These are phyloP conservation scores for Parsonsia alboflavescens DNA, from an alignment of 257 asterid genomes.

Conservation along the genomic window DNA sequence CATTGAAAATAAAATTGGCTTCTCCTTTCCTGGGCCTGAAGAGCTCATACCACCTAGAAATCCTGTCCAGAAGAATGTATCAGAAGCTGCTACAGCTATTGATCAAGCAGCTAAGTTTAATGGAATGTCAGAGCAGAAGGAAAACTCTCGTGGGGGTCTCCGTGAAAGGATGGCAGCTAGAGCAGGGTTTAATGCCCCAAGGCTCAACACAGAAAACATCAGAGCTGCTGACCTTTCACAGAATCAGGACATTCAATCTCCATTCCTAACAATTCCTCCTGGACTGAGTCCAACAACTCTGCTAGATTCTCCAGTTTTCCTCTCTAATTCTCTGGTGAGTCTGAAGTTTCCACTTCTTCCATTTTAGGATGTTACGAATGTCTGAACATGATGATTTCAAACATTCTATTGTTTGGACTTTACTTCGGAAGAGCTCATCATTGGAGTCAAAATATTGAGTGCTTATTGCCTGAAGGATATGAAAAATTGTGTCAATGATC, in stretches of 20 bases:
- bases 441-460: neutral
- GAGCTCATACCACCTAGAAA: constrained; percentile 9
- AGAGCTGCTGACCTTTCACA: constrained; percentile 43
- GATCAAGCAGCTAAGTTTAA: constrained; percentile 28
- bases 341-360: neutral
- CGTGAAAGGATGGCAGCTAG: constrained; percentile 80
- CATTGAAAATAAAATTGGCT: constrained; percentile 27
- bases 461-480: neutral
- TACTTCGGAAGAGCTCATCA: neutral
- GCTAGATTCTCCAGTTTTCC: constrained; percentile 81
- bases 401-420: neutral
- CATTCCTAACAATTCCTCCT: constrained; percentile 69
- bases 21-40: constrained; percentile 21
- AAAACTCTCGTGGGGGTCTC: constrained; percentile 56
- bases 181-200: constrained; percentile 82
- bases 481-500: neutral
- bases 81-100: constrained; percentile 15
- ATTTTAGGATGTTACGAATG: neutral
- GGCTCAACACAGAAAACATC: constrained; percentile 59
- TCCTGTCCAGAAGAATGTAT: constrained; percentile 26
- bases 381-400: neutral
- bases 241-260: constrained; percentile 48
- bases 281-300: constrained; percentile 83
- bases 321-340: constrained; percentile 63
- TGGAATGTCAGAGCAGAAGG: constrained; percentile 31